Conservation (phyloP, 2,329 filamentous ascomycete genomes). For the Calonectria multiphialidica region DNA sequence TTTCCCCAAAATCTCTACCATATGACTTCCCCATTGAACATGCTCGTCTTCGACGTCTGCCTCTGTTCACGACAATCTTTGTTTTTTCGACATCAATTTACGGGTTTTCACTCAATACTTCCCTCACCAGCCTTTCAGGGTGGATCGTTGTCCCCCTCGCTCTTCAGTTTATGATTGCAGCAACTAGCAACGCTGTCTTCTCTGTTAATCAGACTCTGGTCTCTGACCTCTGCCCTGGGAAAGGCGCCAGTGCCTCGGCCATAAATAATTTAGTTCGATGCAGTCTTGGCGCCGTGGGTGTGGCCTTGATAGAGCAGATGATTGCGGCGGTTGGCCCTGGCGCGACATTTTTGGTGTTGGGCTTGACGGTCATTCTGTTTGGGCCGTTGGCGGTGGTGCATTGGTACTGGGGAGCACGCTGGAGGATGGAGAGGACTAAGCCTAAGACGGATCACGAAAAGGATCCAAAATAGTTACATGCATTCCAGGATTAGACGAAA, state of each 20-base stretch:
- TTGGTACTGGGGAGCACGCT: constrained; percentile 7
- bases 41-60: constrained; percentile 8
- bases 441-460: not conserved
- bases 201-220: constrained; percentile 13
- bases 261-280: constrained; percentile 19
- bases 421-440: constrained; percentile 13
- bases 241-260: constrained; percentile 4
- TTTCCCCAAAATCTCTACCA: constrained; percentile 1
- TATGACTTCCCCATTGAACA: constrained; percentile 18
- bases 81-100: constrained; percentile 4
- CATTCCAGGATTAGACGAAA: not conserved
- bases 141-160: constrained; percentile 6
- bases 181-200: constrained; percentile 16
- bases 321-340: not conserved
- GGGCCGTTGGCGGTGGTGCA: constrained; percentile 6
- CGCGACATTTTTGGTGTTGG: constrained; percentile 2
- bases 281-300: constrained; percentile 7
- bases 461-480: not conserved
- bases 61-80: not conserved
- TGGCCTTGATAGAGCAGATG: constrained; percentile 6
- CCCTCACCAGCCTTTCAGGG: not conserved
- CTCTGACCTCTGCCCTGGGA: constrained; percentile 13
- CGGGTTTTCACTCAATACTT: not conserved
- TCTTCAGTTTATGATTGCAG: constrained; percentile 15
- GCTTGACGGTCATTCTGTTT: not conserved